phyloP scores from a whole-genome alignment of 2,329 filamentous ascomycete species.

The Colletotrichum salicis region DNA sequence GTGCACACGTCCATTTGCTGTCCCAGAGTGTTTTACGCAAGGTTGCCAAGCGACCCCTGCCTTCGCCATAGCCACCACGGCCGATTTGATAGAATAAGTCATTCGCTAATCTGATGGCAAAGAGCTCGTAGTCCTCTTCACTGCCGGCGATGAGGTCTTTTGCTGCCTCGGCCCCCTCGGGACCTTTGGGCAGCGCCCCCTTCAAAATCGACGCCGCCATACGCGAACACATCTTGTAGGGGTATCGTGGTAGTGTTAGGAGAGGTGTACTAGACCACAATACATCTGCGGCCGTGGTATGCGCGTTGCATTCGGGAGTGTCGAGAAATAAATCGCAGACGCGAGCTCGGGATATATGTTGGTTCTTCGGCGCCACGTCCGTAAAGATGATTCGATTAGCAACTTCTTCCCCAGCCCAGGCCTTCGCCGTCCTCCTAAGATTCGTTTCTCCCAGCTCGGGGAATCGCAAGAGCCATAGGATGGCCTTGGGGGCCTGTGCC shows the following conservation, averaged over 20 bases:
- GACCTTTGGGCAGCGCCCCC: slow-evolving; percentile 81
- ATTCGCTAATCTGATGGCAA: slow-evolving; percentile 74
- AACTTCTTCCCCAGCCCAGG: slow-evolving; percentile 87
- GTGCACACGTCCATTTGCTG: slow-evolving; percentile 83
- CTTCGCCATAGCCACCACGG: slow-evolving; percentile 60
- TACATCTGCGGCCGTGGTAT: slow-evolving; percentile 96
- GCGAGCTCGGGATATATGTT: slow-evolving; percentile 91
- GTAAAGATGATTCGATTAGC: slow-evolving; percentile 92
- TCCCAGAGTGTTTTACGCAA: slow-evolving; percentile 85
- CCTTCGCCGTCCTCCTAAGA: slow-evolving; percentile 79
- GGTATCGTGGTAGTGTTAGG: slow-evolving; percentile 88
- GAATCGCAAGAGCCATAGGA: slow-evolving; percentile 96
- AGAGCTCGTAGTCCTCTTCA: slow-evolving; percentile 86
- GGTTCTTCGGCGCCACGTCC: slow-evolving; percentile 93
- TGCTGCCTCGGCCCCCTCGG: slow-evolving; percentile 74
- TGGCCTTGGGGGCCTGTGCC: slow-evolving; percentile 82
- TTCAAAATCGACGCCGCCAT: slow-evolving; percentile 96
- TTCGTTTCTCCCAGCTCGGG: slow-evolving; percentile 92
- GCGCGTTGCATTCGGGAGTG: slow-evolving; percentile 97
- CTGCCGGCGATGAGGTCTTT: slow-evolving; percentile 79
- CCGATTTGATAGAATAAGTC: slow-evolving; percentile 68
- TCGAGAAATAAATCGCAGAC: slow-evolving; percentile 96
- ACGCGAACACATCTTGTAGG: slow-evolving; percentile 98
- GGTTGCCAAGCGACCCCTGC: slow-evolving; percentile 77
- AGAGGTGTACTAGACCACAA: slow-evolving; percentile 96